Evolutionary conservation across 768 basidiomycete genomes (phyloP), one percentile per base, ranked within the genome.

Genomic region (Auricularia auricula-judae): DNA sequence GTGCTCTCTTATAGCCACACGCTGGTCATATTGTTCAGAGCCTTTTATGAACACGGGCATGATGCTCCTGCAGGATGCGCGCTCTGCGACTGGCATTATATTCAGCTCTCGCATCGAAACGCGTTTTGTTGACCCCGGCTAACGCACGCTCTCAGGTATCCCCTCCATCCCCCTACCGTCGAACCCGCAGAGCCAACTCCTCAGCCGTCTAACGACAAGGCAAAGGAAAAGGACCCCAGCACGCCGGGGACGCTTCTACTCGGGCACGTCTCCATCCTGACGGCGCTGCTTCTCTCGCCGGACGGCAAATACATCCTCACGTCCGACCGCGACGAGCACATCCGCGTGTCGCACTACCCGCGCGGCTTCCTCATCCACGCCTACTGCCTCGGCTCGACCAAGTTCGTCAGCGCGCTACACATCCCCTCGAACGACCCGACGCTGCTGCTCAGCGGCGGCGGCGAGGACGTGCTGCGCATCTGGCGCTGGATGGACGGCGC

Each of bases 251-350:
- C 80, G 8, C 85, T 92, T 62, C 74, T 94, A 44, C 78, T 96
- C 0, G 96, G 97, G 8, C 97, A 99, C 71, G 85, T 89, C 1
- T 97, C 94, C 12, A 83, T 92, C 51, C 75, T 98, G 65, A 96
- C 88, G 11, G 75, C 81, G 0, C 87, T 89, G 73, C 70, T 87
- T 54, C 82, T 59, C 56, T 96, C 63, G 82, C 86, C 0, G 0
- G 86, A 91, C 70, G 85, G 87, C 68, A 81, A 80, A 62, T 86
- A 81, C 71, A 86, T 99, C 70, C 81, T 98, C 67, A 93, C 93
- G 0, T 88, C 92, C 0, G 97, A 98, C 71, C 78, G 97, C 56
- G 97, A 99, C 71, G 97, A 98, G 72, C 97, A 98, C 71, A 88
- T 99, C 62, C 81, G 97, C 63, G 82, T 96, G 16, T 94, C 91